Evolutionary conservation across 1,284 basidiomycete species (phyloP), one percentile per base, ranked within the genome.

Genomic region (Singerocomus rubriflavus): DNA sequence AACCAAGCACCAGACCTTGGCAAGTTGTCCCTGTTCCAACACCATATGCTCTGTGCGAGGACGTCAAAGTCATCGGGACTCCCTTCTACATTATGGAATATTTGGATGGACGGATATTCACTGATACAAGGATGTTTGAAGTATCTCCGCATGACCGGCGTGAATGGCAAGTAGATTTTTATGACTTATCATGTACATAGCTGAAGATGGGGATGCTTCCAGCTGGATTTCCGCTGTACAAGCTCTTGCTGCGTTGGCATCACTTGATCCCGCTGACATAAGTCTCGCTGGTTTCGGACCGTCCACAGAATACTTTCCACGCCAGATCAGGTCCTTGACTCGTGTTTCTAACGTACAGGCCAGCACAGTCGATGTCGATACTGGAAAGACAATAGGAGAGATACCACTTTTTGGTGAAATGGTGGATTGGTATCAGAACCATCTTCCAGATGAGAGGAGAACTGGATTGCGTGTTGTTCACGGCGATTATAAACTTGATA

Each of bases 1-100:
- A 74, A 29, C 71, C 81, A 8, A 67, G 73, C 5, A 87, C 83
- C 0, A 58, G 69, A 25, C 60, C 73, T 10, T 72, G 75, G 33
- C 68, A 75, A 51, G 76, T 73, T 27, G 85, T 98, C 7, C 96
- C 95, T 1, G 84, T 97, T 1, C 96, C 95, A 0, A 79, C 85
- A 59, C 92, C 94, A 0, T 88, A 88, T 58, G 77, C 85, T 13
- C 74, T 98, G 1, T 97, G 93, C 67, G 83, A 88, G 63, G 91
- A 98, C 63, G 72, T 63, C 29, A 63, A 70, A 3, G 79, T 98
- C 21, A 78, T 96, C 16, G 96, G 94, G 1, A 93, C 93, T 30
- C 81, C 89, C 0, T 98, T 98, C 72, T 98, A 98, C 67, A 78
- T 98, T 34, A 98, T 98, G 95, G 87, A 96, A 66, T 98, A 91